Conservation (phyloP, 2,329 filamentous ascomycete species). For the Aspergillus fischeri region DNA sequence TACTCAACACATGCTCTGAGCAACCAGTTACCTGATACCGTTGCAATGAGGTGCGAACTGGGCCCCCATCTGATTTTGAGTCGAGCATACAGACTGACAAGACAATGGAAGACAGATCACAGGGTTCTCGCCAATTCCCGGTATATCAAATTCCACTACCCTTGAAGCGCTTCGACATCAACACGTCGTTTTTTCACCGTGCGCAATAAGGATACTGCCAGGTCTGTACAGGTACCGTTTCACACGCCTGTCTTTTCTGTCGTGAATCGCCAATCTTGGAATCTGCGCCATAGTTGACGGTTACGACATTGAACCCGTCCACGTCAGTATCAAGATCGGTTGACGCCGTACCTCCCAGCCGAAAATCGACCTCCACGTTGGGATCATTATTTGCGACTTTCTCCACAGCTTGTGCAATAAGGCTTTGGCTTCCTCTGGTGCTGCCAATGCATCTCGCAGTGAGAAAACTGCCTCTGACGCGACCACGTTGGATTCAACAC, state of each 20-base stretch:
- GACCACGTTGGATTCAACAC: conserved; percentile 85
- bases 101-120: background rate
- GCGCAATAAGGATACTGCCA: conserved; percentile 76
- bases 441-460: conserved; percentile 68
- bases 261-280: conserved; percentile 66
- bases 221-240: conserved; percentile 60
- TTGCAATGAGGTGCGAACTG: too few relatives aligned
- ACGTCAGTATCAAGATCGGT: conserved; percentile 77
- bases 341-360: conserved; percentile 63
- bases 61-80: too few relatives aligned
- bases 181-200: conserved; percentile 75
- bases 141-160: conserved; percentile 66
- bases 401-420: conserved; percentile 54
- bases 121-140: conserved; percentile 17
- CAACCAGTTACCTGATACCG: background rate
- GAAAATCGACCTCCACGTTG: conserved; percentile 60
- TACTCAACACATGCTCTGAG: background rate
- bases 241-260: too few relatives aligned
- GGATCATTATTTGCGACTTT: conserved; percentile 43
- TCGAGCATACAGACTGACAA: background rate
- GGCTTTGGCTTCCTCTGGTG: conserved; percentile 55
- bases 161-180: conserved; percentile 76
- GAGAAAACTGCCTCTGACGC: conserved; percentile 67
- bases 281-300: conserved; percentile 92
- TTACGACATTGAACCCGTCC: conserved; percentile 75